Conservation (phyloP, 371 early-diverging fungal species). For the Cokeromyces recurvatus region DNA sequence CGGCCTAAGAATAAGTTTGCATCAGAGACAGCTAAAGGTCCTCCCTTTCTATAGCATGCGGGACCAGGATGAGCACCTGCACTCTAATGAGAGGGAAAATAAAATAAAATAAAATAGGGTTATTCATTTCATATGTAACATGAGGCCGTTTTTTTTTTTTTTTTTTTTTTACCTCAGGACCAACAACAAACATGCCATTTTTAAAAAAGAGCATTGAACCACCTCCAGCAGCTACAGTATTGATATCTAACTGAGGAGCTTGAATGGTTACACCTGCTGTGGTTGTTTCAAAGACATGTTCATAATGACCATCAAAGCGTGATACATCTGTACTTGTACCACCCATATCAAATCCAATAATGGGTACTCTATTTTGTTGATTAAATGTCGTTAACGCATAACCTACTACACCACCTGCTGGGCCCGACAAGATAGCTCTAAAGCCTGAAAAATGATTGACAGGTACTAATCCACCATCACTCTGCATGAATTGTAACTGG, state of each 20-base stretch:
- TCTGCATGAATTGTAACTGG: constrained; percentile 92
- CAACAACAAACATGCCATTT: constrained; percentile 92
- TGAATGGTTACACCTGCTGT: constrained; percentile 94
- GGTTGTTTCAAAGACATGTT: constrained; percentile 93
- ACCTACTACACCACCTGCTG: constrained; percentile 95
- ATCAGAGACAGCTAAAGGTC: constrained; percentile 90
- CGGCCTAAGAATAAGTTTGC: constrained; percentile 91
- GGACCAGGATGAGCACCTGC: constrained; percentile 96
- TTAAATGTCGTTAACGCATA: constrained; percentile 82
- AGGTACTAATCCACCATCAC: constrained; percentile 91
- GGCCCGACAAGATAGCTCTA: constrained; percentile 90
- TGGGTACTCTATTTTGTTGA: constrained; percentile 49
- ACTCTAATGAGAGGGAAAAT: constrained; percentile 43
- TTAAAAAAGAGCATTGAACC: constrained; percentile 91
- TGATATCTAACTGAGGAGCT: constrained; percentile 94
- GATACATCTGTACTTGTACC: constrained; percentile 96
- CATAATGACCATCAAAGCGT: constrained; percentile 84
- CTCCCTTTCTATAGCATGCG: constrained; percentile 88
- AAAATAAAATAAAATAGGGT: no score
- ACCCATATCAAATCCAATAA: constrained; percentile 97
- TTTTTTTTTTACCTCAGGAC: constrained; percentile 76
- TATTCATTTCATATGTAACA: no score
- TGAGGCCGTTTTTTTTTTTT: no score
- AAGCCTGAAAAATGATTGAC: constrained; percentile 83
- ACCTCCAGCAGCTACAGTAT: constrained; percentile 95